Evolutionary conservation across 768 basidiomycete species (phyloP).

Genomic region (Amylocystis lapponica): DNA sequence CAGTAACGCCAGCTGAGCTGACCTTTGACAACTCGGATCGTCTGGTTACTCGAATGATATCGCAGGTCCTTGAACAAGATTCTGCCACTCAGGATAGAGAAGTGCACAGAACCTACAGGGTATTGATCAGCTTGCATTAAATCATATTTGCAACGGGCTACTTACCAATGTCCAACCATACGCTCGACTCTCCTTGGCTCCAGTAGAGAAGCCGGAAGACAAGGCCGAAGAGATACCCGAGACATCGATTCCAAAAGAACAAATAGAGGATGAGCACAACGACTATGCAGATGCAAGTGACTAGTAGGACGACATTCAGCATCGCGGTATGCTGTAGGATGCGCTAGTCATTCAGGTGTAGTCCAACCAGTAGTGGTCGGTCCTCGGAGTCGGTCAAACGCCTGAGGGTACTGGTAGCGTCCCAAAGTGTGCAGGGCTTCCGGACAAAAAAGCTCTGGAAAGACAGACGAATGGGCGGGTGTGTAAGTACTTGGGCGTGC

Average conservation of each 20-base stretch:
- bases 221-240: slow-evolving; percentile 63
- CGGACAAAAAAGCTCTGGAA: too few species aligned
- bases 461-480: too few species aligned
- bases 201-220: slow-evolving; percentile 69
- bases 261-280: slow-evolving; percentile 62
- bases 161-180: slow-evolving; percentile 81
- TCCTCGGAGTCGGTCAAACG: too few species aligned
- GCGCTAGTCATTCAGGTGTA: background rate
- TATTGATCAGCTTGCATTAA: too few species aligned
- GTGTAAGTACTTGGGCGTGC: too few species aligned
- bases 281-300: slow-evolving; percentile 54
- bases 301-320: slow-evolving; percentile 55
- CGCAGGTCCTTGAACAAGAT: slow-evolving; percentile 83
- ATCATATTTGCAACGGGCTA: background rate
- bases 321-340: slow-evolving; percentile 33
- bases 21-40: slow-evolving; percentile 75
- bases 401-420: too few species aligned
- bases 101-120: slow-evolving; percentile 81
- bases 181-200: slow-evolving; percentile 67
- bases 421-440: too few species aligned
- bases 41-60: slow-evolving; percentile 92
- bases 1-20: slow-evolving; percentile 94
- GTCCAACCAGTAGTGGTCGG: too few species aligned
- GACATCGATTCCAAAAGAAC: slow-evolving; percentile 88
- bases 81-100: slow-evolving; percentile 82